Evolutionary conservation across 805 yeast species (phyloP).

Genomic region (Saccharomyces kudriavzevii): DNA sequence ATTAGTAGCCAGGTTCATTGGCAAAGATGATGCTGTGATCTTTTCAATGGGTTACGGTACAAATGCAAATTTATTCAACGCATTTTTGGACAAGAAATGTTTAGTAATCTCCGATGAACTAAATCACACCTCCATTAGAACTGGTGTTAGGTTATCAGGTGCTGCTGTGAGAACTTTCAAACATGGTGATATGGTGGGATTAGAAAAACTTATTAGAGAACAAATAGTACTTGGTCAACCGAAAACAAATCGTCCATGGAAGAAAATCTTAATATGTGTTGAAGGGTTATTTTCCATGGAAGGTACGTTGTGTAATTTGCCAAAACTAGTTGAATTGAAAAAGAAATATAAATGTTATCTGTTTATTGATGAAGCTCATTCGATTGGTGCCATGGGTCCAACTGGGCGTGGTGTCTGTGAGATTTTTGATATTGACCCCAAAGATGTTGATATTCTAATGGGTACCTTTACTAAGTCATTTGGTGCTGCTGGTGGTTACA

Average conservation of each 20-base stretch:
- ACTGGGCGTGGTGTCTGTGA: slow-evolving; percentile 92
- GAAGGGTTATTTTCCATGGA: slow-evolving; percentile 93
- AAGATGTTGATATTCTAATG: slow-evolving; percentile 79
- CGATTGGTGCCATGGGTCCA: slow-evolving; percentile 98
- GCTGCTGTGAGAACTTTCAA: slow-evolving; percentile 87
- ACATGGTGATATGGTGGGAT: slow-evolving; percentile 79
- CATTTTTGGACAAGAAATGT: slow-evolving; percentile 79
- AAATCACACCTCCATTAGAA: slow-evolving; percentile 92
- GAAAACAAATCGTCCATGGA: slow-evolving; percentile 93
- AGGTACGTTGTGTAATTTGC: slow-evolving; percentile 82
- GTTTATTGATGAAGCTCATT: slow-evolving; percentile 96
- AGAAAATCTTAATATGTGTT: slow-evolving; percentile 71
- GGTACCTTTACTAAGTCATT: slow-evolving; percentile 96
- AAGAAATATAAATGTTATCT: slow-evolving; percentile 82
- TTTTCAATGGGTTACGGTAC: slow-evolving; percentile 96
- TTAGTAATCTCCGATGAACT: slow-evolving; percentile 88
- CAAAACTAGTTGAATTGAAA: slow-evolving; percentile 61
- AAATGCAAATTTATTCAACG: slow-evolving; percentile 77
- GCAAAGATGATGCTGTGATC: slow-evolving; percentile 79
- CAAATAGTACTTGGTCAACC: slow-evolving; percentile 93
- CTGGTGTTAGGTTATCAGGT: slow-evolving; percentile 88
- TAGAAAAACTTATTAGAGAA: slow-evolving; percentile 72
- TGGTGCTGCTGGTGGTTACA: slow-evolving; percentile 98
- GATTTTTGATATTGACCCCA: slow-evolving; percentile 73
- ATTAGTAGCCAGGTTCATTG: slow-evolving; percentile 75